Conservation (phyloP, 345 rosid species). For the Bruguiera parviflora region DNA sequence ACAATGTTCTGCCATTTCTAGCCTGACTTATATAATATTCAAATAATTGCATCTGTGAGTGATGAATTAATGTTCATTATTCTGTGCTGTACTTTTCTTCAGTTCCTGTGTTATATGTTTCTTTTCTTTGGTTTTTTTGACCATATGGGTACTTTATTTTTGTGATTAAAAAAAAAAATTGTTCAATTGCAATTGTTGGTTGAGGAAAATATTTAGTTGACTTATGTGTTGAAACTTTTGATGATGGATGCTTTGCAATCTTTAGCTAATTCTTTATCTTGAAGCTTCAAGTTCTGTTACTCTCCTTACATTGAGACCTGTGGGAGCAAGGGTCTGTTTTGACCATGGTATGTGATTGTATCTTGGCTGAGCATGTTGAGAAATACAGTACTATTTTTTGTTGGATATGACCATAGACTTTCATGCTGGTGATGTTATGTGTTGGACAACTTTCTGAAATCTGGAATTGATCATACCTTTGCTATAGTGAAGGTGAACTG, state of each 20-base stretch:
- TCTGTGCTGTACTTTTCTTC: constrained; percentile 9
- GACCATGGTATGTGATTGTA: not conserved
- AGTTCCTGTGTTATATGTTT: not conserved
- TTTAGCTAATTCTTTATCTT: not conserved
- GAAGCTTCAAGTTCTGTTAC: constrained; percentile 1
- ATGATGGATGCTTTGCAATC: not conserved
- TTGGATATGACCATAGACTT: not conserved
- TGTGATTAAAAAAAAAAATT: not conserved
- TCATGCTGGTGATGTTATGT: too few species aligned
- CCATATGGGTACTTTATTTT: too few species aligned
- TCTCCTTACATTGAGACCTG: not conserved
- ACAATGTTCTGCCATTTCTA: constrained; percentile 13
- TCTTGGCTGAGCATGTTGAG: too few species aligned
- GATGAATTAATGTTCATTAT: constrained; percentile 7
- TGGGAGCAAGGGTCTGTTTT: not conserved
- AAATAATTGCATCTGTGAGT: constrained; percentile 1
- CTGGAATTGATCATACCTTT: not conserved
- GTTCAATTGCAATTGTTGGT: not conserved
- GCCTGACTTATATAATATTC: not conserved
- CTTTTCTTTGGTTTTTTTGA: not conserved
- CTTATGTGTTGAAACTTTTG: not conserved
- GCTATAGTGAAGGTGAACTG: not conserved
- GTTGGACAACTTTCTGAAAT: not conserved
- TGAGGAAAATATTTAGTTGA: not conserved
- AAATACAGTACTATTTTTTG: not conserved